Conservation (phyloP, 306 rosid genomes). For the Dryas octopetala region DNA sequence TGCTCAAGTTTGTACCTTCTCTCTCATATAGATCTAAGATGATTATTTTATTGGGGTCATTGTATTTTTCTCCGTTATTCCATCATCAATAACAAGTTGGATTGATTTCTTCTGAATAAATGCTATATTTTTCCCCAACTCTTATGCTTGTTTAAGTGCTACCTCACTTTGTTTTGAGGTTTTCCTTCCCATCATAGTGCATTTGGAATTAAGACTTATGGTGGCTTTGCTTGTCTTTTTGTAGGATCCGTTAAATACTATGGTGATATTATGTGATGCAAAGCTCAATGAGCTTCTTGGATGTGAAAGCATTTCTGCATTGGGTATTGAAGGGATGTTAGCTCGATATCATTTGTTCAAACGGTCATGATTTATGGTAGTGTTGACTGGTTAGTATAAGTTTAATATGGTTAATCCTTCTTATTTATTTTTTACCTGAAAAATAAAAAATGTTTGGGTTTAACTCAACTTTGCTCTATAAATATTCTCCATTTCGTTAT, state of each 20-base stretch:
- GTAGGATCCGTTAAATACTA: slow-evolving; percentile 68
- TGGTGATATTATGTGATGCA: slow-evolving; percentile 70
- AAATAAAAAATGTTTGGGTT: background rate
- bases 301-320: slow-evolving; percentile 70
- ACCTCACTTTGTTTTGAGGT: slow-evolving; percentile 5
- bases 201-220: slow-evolving; percentile 1
- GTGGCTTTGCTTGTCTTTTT: slow-evolving; percentile 9
- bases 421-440: too few species aligned
- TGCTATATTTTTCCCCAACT: background rate
- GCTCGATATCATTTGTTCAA: slow-evolving; percentile 60
- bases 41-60: background rate
- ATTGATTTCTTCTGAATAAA: background rate
- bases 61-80: background rate
- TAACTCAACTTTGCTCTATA: background rate
- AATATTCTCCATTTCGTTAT: too few species aligned
- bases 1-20: slow-evolving; percentile 2
- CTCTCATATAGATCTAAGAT: background rate
- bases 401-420: background rate
- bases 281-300: slow-evolving; percentile 74
- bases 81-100: background rate
- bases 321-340: slow-evolving; percentile 64
- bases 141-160: slow-evolving; percentile 6
- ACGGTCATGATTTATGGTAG: slow-evolving; percentile 37
- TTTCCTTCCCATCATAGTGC: background rate
- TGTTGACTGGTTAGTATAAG: slow-evolving; percentile 36